Evolutionary conservation across 345 rosid species (phyloP).

Genomic region (Sisymbrium irio): DNA sequence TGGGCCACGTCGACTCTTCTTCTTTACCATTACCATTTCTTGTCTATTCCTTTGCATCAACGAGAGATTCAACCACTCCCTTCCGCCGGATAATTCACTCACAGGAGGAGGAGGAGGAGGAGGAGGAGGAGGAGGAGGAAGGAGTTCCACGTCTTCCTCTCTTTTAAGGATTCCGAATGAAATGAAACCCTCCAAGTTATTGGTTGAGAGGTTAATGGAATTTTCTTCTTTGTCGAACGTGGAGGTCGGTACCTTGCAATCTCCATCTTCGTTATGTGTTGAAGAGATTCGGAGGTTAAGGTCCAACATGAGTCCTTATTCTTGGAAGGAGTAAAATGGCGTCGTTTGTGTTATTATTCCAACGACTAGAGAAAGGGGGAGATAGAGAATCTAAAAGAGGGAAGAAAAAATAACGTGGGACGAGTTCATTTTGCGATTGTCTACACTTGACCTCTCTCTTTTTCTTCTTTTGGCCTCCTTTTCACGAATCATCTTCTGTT

Average conservation of each 20-base stretch:
- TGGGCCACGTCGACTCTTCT: slow-evolving; percentile 72
- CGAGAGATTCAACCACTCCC: slow-evolving; percentile 27
- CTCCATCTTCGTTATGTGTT: slow-evolving; percentile 1
- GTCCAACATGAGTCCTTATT: slow-evolving; percentile 27
- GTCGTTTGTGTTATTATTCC: background rate
- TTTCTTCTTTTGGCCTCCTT: background rate
- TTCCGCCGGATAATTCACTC: background rate
- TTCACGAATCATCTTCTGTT: background rate
- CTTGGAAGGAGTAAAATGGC: no score
- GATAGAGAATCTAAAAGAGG: background rate
- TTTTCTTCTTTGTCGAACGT: background rate
- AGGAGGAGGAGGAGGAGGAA: background rate
- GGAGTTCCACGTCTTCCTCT: background rate
- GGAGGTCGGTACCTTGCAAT: slow-evolving; percentile 12
- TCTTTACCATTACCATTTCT: background rate
- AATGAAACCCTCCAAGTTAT: background rate
- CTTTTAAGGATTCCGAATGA: slow-evolving; percentile 12
- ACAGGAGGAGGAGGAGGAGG: background rate
- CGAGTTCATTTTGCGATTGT: slow-evolving; percentile 7
- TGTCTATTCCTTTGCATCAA: slow-evolving; percentile 6
- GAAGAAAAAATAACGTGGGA: slow-evolving; percentile 4
- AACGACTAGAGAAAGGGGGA: background rate
- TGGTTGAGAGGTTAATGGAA: background rate
- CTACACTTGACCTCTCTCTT: background rate
- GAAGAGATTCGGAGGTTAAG: slow-evolving; percentile 24